Evolutionary conservation across 805 yeast species (phyloP), one percentile per base, ranked within the genome.

Genomic region (Limtongia smithiae): DNA sequence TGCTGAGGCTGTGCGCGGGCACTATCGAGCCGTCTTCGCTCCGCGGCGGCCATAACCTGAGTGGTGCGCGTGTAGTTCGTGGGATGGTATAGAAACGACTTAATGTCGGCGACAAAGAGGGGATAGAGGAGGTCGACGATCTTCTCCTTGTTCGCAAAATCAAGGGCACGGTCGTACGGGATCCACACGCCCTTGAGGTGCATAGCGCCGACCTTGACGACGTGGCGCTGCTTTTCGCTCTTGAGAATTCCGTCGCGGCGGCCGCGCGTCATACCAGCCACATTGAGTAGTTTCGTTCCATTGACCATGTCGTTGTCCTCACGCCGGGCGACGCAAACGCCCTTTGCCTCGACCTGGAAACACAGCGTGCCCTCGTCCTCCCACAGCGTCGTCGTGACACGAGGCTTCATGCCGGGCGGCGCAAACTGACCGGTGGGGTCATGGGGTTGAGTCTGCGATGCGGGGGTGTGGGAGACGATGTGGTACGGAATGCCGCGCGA

Each of bases 101-200:
- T 80, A 56, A 85, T 82, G 63, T 85, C 90, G 50, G 85, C 76
- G 32, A 85, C 91, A 65, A 83, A 82, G 37, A 83, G 71, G 2
- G 89, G 89, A 62, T 79, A 82, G 48, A 83, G 71, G 24, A 75
- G 62, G 58, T 82, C 88, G n/a, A 77, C 81, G 50, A 83, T 83
- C 28, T 84, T 82, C 62, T 86, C 94, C 46, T 83, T 71, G 60
- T 82, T 82, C 9, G 94, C 94, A 80, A 85, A 81, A 27, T 85
- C 83, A 33, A 79, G 71, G 1, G 95, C 95, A 39, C 93, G 73
- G 55, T 85, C 93, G 62, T 84, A 84, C 2, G 95, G 94, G 51
- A 86, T 85, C 95, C 95, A 86, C 36, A 86, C 95, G 30, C 95
- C 95, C 68, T 86, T 86, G 61, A 86, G 71, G 65, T 85, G 88